Evolutionary conservation across 257 asterid species (phyloP), one percentile per base, ranked within the genome.

Genomic region (Hygrophila difformis): DNA sequence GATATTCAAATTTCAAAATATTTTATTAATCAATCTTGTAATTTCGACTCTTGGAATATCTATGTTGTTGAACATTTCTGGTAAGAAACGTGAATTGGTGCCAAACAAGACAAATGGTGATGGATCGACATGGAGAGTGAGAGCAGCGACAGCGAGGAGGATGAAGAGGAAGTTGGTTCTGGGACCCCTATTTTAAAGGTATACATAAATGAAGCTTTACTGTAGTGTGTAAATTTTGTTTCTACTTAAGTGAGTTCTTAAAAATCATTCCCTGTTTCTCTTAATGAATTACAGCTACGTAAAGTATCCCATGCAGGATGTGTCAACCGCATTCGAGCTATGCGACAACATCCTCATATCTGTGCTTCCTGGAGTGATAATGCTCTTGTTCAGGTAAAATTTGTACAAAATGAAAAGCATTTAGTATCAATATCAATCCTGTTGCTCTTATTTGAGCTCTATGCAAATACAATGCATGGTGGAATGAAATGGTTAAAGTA

Each of bases 361-460:
- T 83, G 93, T 68, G 98, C 96, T 50, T 71, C 98, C 2, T 89
- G 98, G 98, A 70, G 76, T 26, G 98, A 77, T 54, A 62, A 73
- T 0, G 88, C 93, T 29, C 85, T 61, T 69, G 93, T 89, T 64
- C 94, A 85, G 94, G 96, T 85, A 68, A 24, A 24, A 24, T 2
- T 24, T 85, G 66, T 7, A 2, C 5, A 3, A 3, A 24, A 24
- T 24, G 29, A 24, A 24, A 24, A 7, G 5, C 7, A 7, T 24
- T 24, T 24, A 24, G 29, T 24, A 3, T 24, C 7, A 24, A 24
- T n/a, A n/a, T n/a, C n/a, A n/a, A n/a, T n/a, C n/a, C 5, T 24
- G 7, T 24, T 24, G 29, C 29, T n/a, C 29, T 24, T 24, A 3
- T 24, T 24, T 24, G 5, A 24, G 3, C 29, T 24, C 29, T 24